Evolutionary conservation across 2,329 filamentous ascomycete genomes (phyloP).

Genomic region (Xylaria sp.): DNA sequence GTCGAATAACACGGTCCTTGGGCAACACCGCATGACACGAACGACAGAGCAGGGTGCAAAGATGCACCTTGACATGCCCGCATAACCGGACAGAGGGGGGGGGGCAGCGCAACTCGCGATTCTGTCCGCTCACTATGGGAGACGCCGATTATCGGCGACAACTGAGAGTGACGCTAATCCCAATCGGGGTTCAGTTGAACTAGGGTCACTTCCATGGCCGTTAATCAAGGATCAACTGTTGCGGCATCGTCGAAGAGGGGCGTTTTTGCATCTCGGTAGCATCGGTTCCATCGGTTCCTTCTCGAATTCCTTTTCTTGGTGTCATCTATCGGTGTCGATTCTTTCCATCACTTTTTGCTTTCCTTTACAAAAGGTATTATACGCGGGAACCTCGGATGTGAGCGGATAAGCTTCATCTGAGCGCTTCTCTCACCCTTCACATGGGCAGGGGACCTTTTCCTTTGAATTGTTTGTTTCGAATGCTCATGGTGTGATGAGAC

Average conservation of each 20-base stretch:
- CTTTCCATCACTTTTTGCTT: neutral
- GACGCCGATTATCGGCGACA: constrained; percentile 16
- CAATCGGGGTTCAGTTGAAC: constrained; percentile 2
- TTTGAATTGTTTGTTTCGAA: neutral
- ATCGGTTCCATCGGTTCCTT: constrained; percentile 10
- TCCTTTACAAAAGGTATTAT: neutral
- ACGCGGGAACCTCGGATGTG: neutral
- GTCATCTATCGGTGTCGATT: neutral
- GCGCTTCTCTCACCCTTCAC: neutral
- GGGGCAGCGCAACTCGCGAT: constrained; percentile 1
- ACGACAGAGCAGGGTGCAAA: neutral
- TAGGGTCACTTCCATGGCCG: neutral
- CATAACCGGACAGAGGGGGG: neutral
- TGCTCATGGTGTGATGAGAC: constrained; percentile 1
- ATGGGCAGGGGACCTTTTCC: neutral
- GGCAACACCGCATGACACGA: neutral
- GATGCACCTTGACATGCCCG: neutral
- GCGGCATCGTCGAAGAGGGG: neutral
- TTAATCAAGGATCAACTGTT: neutral
- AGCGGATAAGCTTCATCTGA: neutral
- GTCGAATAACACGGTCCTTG: neutral
- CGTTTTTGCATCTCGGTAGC: neutral
- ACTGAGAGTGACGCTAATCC: neutral
- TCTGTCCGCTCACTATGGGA: neutral
- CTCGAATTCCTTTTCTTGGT: neutral